These are phyloP conservation scores for Colletotrichum cereale DNA, from an alignment of 2,329 filamentous ascomycete species.

Conservation along the genomic window DNA sequence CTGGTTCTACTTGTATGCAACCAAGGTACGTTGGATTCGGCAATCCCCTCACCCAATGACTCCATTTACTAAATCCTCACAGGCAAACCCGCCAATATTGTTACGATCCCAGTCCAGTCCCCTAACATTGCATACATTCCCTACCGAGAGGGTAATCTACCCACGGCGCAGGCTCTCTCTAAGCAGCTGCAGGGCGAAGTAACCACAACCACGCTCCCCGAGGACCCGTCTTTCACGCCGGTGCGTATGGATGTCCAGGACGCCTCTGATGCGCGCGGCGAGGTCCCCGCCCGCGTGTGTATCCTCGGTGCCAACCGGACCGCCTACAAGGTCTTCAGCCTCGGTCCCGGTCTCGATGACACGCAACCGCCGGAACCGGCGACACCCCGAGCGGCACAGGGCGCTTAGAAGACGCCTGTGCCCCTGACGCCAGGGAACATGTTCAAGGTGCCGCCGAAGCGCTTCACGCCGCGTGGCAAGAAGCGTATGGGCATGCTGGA, in stretches of 20 bases:
- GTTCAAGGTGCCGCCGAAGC: slow-evolving; percentile 35
- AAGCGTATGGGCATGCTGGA: slow-evolving; percentile 25
- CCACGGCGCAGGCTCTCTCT: slow-evolving; percentile 2
- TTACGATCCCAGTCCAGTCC: slow-evolving; percentile 54
- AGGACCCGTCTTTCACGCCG: slow-evolving; percentile 53
- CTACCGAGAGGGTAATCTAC: slow-evolving; percentile 47
- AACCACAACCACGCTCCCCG: slow-evolving; percentile 34
- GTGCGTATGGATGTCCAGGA: slow-evolving; percentile 66
- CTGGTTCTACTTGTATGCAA: slow-evolving; percentile 70
- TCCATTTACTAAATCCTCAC: slow-evolving; percentile 1
- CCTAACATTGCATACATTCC: slow-evolving; percentile 52
- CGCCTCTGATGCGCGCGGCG: slow-evolving; percentile 57
- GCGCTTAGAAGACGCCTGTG: slow-evolving; percentile 33
- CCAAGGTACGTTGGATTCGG: slow-evolving; percentile 48
- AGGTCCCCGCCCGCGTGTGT: slow-evolving; percentile 63
- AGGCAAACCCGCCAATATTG: slow-evolving; percentile 47
- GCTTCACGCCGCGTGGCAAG: slow-evolving; percentile 37
- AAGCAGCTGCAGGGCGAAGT: not conserved
- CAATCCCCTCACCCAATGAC: slow-evolving; percentile 2
- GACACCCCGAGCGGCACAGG: not conserved
- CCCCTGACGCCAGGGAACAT: slow-evolving; percentile 34
- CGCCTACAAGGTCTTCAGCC: slow-evolving; percentile 61
- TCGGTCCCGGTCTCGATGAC: slow-evolving; percentile 44
- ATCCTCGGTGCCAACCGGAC: slow-evolving; percentile 62
- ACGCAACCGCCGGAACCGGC: not conserved